A percentile compares a stretch with the other conserved stretches of the same genome.
Conservation (phyloP, 352 stramenopile species). For the Globisporangium recalcitrans region DNA sequence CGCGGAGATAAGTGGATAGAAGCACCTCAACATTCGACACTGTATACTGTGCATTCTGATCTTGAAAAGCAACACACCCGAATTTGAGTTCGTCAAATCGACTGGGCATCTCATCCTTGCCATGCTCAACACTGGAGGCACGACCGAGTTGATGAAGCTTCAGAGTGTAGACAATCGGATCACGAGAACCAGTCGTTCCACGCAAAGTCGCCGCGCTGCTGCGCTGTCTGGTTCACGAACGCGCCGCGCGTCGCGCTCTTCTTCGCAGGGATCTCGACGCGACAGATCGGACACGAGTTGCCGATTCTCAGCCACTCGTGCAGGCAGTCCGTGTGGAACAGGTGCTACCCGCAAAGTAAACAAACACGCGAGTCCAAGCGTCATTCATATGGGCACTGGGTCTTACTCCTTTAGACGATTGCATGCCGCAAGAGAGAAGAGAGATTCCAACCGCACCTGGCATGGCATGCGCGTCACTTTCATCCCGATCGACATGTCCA, state of each 20-base stretch:
- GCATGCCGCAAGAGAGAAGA: conserved; percentile 8
- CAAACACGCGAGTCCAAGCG: too few relatives aligned
- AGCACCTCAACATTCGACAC: too few relatives aligned
- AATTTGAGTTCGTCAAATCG: too few relatives aligned
- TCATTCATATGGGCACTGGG: too few relatives aligned
- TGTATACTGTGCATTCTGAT: too few relatives aligned
- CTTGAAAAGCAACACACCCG: too few relatives aligned
- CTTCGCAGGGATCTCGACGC: conserved; percentile 65
- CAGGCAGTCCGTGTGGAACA: conserved; percentile 78
- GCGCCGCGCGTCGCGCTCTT: conserved; percentile 22
- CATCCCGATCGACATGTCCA: conserved; percentile 67
- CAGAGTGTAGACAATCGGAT: conserved; percentile 3
- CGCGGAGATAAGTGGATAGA: too few relatives aligned
- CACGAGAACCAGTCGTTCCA: conserved; percentile 82
- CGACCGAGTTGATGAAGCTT: background rate
- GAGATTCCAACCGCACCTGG: conserved; percentile 28
- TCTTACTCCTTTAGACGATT: too few relatives aligned
- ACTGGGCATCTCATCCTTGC: too few relatives aligned
- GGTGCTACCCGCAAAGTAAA: conserved; percentile 36
- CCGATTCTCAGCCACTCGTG: conserved; percentile 79
- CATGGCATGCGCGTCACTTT: conserved; percentile 67
- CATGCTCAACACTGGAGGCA: too few relatives aligned
- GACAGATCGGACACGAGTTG: conserved; percentile 81
- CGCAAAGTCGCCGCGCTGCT: conserved; percentile 48
- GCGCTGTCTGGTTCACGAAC: conserved; percentile 28